Evolutionary conservation across 2,329 filamentous ascomycete species (phyloP), one percentile per base, ranked within the genome.

Genomic region (Alternaria viburni): DNA sequence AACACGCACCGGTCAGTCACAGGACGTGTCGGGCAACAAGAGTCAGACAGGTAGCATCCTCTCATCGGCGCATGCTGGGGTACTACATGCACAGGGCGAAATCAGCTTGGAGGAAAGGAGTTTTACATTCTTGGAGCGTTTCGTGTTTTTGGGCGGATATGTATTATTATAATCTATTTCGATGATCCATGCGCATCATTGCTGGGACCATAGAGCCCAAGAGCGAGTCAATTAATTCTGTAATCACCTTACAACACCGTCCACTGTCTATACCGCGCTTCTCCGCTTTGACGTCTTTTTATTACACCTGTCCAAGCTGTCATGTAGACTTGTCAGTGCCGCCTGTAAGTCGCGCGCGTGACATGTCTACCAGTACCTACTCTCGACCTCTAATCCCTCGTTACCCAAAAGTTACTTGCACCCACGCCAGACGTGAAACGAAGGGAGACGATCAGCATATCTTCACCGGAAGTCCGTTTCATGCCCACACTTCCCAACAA

Each of bases 401-500:
- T 50, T 12, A 26, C 26, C n/a, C 11, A 21, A 30, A 12, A 44
- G 26, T 28, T 28, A 51, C 28, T 12, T 5, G 26, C 17, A 8
- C 30, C 25, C 26, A 12, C 8, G n/a, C 13, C n/a, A 21, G 47
- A 51, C 6, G 13, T 45, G 17, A 30, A 21, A 28, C 13, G 19
- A 30, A 13, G 21, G 17, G 17, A 59, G 45, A 28, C 19, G 25
- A 19, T 11, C 5, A 11, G 17, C 41, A 17, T 32, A 10, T 15
- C 8, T 23, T 12, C 25, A 52, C 50, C 46, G 44, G 32, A 50
- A 23, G n/a, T 11, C 19, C 28, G 52, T 17, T 30, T 50, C 46
- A 7, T 61, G 47, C 26, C 46, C 9, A 17, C 56, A 57, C 52
- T 61, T 61, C 61, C 62, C 47, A 61, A 64, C 58, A 54, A 17